Conservation (phyloP, 1,284 basidiomycete genomes). For the Rhizoctonia solani region DNA sequence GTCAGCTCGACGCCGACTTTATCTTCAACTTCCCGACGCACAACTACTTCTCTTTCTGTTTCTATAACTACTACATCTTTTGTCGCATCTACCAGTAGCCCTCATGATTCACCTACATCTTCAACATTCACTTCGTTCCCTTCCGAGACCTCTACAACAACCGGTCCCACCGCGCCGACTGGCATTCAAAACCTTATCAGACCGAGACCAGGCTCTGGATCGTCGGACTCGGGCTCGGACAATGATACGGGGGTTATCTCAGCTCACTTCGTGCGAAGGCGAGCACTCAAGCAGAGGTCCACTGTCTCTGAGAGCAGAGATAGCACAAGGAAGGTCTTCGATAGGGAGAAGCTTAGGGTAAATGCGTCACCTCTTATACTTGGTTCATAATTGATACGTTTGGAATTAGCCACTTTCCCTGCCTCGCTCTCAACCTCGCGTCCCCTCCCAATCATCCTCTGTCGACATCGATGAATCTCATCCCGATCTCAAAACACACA, state of each 20-base stretch:
- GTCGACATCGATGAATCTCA: conserved; percentile 16
- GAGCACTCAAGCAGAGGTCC: background rate
- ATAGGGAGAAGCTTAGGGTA: conserved; percentile 25
- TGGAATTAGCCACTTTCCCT: conserved; percentile 12
- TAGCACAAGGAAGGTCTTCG: conserved; percentile 2
- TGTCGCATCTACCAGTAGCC: background rate
- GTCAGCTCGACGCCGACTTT: background rate
- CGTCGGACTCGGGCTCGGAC: background rate
- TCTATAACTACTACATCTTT: background rate
- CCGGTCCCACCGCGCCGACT: background rate
- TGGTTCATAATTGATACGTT: background rate
- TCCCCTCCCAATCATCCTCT: background rate
- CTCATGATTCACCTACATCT: background rate
- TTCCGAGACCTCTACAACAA: background rate
- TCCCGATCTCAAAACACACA: conserved; percentile 5
- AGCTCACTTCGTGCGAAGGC: background rate
- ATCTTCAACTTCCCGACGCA: conserved; percentile 1
- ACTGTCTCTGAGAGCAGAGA: background rate
- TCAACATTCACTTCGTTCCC: background rate
- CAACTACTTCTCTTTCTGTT: background rate
- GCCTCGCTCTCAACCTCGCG: background rate
- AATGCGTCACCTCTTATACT: too few relatives aligned
- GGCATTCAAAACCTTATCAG: background rate
- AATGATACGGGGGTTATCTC: background rate
- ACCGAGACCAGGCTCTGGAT: conserved; percentile 3